Conservation (phyloP, 2,329 filamentous ascomycete species). For the Talaromyces sp. region DNA sequence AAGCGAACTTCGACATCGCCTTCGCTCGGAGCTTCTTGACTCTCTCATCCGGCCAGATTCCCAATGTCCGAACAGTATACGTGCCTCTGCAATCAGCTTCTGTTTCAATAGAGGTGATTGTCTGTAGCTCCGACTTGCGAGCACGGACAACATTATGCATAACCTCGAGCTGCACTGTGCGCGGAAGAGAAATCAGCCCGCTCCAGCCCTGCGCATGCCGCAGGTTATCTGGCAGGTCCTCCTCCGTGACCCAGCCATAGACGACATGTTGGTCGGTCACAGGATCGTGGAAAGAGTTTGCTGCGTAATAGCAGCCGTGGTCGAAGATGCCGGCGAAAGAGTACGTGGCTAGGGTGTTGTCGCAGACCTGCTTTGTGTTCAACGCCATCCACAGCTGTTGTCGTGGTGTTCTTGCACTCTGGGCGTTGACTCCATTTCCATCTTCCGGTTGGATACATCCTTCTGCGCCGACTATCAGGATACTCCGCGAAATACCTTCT, state of each 20-base stretch:
- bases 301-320: slow-evolving; percentile 46
- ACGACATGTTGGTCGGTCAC: slow-evolving; percentile 36
- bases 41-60: slow-evolving; percentile 27
- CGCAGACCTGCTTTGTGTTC: neutral
- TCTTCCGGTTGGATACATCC: slow-evolving; percentile 25
- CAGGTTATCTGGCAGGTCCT: slow-evolving; percentile 41
- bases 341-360: slow-evolving; percentile 25
- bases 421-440: neutral
- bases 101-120: slow-evolving; percentile 39
- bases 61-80: slow-evolving; percentile 41
- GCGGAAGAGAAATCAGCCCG: slow-evolving; percentile 43
- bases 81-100: slow-evolving; percentile 19
- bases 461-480: slow-evolving; percentile 45
- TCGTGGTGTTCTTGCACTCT: slow-evolving; percentile 19
- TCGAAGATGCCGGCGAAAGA: slow-evolving; percentile 44
- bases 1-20: neutral
- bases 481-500: slow-evolving; percentile 26
- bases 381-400: slow-evolving; percentile 42
- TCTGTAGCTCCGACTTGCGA: slow-evolving; percentile 23
- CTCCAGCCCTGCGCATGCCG: slow-evolving; percentile 47
- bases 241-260: slow-evolving; percentile 49
- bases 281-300: slow-evolving; percentile 46
- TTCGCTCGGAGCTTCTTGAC: slow-evolving; percentile 22
- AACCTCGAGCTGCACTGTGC: slow-evolving; percentile 39
- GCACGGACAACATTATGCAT: slow-evolving; percentile 33